phyloP scores from a whole-genome alignment of 2,329 filamentous ascomycete species.

The Epichloe elymi region DNA sequence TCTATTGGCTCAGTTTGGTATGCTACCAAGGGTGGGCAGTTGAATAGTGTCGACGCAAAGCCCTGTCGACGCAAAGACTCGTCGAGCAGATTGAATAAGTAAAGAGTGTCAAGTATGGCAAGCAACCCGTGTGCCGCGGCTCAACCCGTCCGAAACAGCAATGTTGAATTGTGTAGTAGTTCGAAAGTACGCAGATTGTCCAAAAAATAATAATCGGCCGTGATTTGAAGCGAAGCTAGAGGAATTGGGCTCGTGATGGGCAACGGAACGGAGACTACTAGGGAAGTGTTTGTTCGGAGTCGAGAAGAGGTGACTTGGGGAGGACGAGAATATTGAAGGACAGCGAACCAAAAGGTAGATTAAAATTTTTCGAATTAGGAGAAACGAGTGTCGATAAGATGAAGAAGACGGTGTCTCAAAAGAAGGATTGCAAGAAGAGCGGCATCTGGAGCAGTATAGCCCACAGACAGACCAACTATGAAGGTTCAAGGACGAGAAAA shows the following conservation, averaged over 20 bases:
- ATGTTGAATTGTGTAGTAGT: constrained; percentile 1
- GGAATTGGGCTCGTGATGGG: background rate
- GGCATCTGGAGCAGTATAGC: constrained; percentile 17
- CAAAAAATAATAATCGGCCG: constrained; percentile 2
- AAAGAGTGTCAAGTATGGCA: constrained; percentile 1
- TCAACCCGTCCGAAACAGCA: constrained; percentile 4
- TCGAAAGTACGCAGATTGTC: constrained; percentile 1
- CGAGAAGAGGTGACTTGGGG: background rate
- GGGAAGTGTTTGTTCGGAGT: background rate
- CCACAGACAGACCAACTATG: constrained; percentile 13
- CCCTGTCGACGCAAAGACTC: background rate
- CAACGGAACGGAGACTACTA: background rate
- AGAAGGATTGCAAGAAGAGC: constrained; percentile 13
- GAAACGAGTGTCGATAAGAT: constrained; percentile 20
- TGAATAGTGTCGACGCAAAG: background rate
- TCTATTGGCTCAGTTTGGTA: background rate
- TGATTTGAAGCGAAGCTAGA: constrained; percentile 6
- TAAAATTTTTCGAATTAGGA: constrained; percentile 20
- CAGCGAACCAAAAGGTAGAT: constrained; percentile 16
- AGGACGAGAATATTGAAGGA: constrained; percentile 1
- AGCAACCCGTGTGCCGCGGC: constrained; percentile 1
- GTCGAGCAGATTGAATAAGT: background rate
- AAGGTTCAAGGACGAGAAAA: constrained; percentile 14
- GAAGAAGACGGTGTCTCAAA: constrained; percentile 15
- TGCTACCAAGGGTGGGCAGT: background rate